Base-by-base conservation (phyloP, 2,329 filamentous ascomycete species). In the Polytolypa hystricis region DNA sequence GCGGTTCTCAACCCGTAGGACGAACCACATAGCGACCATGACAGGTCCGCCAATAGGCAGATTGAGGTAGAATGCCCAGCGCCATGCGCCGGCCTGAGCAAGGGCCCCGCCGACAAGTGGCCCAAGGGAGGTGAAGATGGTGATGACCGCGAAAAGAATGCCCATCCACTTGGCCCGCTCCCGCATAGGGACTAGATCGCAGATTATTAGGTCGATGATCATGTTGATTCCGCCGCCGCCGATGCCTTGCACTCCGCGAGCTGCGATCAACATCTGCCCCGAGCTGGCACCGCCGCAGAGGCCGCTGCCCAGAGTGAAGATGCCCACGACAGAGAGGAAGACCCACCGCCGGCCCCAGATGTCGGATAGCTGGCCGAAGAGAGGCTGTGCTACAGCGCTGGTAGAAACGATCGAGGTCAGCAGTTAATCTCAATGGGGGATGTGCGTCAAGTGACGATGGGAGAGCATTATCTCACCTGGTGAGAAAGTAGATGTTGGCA, bases 201-300 rank as follows among this genome's bases (percentile, higher is more conserved):
- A 66, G 5, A 71, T 55, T 12, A 74, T 61, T 35, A 72, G 60
- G 16, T 67, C 63, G 4, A 62, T 55, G 2, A 73, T 52, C 27
- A 66, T 37, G 3, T 36, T 42, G 43, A 65, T 57, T 1, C 66
- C 67, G 1, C 63, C 65, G 2, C 55, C 58, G 0, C 66, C 68
- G 3, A 68, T 47, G 0, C 74, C 74, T 37, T 77, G 71, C 0
- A 78, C 47, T 1, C 60, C 60, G 2, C 73, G 61, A 12, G 68
- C 70, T 45, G 57, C 61, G 10, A 79, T 72, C 1, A 79, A 52
- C 49, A 66, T 66, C 0, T 43, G 46, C 0, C 50, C 53, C 5
- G 41, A 62, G 1, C 46, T 57, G 0, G 73, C 66, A 0, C 61
- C 63, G 0, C 70, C 73, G 33, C 57, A 62, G 2, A 77, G 54